Evolutionary conservation across 768 basidiomycete species (phyloP), one percentile per base, ranked within the genome.

Genomic region (Pleurotus tuber-regium): DNA sequence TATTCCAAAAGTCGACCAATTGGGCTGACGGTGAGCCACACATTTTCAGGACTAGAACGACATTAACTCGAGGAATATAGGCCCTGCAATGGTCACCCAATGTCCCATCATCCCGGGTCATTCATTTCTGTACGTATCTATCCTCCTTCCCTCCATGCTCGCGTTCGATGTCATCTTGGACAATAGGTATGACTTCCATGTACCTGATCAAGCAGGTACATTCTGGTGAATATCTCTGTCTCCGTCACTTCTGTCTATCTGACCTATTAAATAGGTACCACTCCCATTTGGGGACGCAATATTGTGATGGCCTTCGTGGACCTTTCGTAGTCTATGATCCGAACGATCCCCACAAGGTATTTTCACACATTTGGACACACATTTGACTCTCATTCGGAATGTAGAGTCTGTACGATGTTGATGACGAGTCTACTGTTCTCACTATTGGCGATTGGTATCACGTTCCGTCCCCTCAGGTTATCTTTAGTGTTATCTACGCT

Each of bases 41-140:
- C 12, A 28, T 9, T 43, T 3, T n/a, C 19, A n/a, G 23, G 7
- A 30, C 12, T 7, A 16, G 4, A 12, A 6, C 3, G 28, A 25
- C 21, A 50, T 33, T 11, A 28, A 57, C 2, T 36, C 35, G 28
- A 30, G 23, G 43, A 7, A 6, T 41, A 9, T 4, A n/a, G n/a
- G 33, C 12, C 18, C 53, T 43, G 24, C 31, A 0, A 41, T 52
- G 47, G 66, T 79, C 2, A 77, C 69, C n/a, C 77, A 80, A 55
- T 80, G 79, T 55, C 78, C 79, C 1, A 77, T 79, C 36, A 55
- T 66, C 1, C 65, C 74, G 2, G 61, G 61, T 0, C 43, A 76
- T 30, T 71, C 70, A 1, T 81, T 79, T 61, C 52, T 66, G n/a
- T 80, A 80, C 57, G 63, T 67, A 29, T 46, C 21, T 7, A n/a